Base-by-base conservation (phyloP, 1,139 yeast species). In the Taphrina wiesneri region DNA sequence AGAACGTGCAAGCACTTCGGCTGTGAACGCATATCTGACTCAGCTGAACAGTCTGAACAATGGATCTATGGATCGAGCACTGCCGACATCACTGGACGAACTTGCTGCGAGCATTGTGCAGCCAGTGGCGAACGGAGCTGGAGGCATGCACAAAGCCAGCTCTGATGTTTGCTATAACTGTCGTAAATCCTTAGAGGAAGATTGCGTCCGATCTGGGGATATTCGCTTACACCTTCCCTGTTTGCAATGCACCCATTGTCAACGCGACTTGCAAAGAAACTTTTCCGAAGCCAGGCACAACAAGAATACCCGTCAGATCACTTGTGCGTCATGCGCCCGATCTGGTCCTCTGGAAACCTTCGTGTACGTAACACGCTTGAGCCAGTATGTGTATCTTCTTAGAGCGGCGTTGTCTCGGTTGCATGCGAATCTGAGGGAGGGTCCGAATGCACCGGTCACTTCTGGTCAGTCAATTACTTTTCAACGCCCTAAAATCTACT, bases 361-460 rank as follows among this genome's bases (percentile, higher is more conserved):
- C 74, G 82, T 79, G 56, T 73, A 77, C n/a, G 86, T 91, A 0
- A 81, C 90, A 3, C 87, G 86, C 69, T 81, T 90, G 61, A 76
- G 84, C 23, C 98, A 93, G 75, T 82, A 90, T 74, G 80, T 87
- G 28, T 90, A 85, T 74, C 78, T 93, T 61, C 79, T 92, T 70
- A 88, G 89, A 72, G 91, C 93, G 70, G 98, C 98, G 0, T 80
- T 91, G 60, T 84, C 87, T 5, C 81, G 97, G 67, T 87, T 96
- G 1, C 85, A 65, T 45, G 47, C 45, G n/a, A 32, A 25, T 25
- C 34, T 65, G 15, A 32, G 47, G 19, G 52, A 66, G 13, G 63
- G 61, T 66, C 60, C 56, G n/a, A 5, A 30, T n/a, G 15, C 56
- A 36, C 68, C 68, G 3, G 64, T 46, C 21, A 49, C 64, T 9